Base-by-base conservation (phyloP, 2,329 filamentous ascomycete species). In the Aspergillus ochraceoroseus region DNA sequence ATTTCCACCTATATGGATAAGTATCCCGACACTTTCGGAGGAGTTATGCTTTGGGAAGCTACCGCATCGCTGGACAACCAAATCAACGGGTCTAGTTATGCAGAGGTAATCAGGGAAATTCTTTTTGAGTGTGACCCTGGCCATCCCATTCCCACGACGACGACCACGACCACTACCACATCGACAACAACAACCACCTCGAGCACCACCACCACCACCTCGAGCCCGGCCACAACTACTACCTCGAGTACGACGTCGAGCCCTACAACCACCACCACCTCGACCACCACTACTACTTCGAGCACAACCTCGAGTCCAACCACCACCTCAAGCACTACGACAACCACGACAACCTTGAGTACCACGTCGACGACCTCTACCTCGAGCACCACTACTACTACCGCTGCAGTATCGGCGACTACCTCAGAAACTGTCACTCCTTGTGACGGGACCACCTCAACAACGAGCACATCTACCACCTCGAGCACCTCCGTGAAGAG, bases 41-140 rank as follows among this genome's bases (percentile, higher is more conserved):
- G 77, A 61, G 64, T 78, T 27, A 80, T 79, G 76, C 56, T 80
- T 4, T 80, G 74, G 73, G 75, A 79, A 37, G 72, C 74, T 4
- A 74, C 71, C 1, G 64, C 65, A 7, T 68, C 69, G n/a, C 57
- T 65, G 8, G 61, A 62, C 37, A 77, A 76, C 52, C 40, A 58
- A 9, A 63, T 69, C 38, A 64, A 70, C 39, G 66, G 58, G n/a
- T 51, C 63, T 32, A 59, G 62, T 13, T 77, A 72, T 57, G 62
- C 65, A 2, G 60, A 66, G 36, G 68, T 70, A 59, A 71, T 74
- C 46, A 75, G 75, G 63, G 55, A 66, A 6, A 64, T 71, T 31
- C 54, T 73, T 9, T 33, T 43, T 12, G 38, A 38, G 7, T 52
- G 42, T 35, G 56, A 53, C 41, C 59, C 60, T 41, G 38, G 52